Percentiles rank a stretch among this genome's conserved stretches.
phyloP scores from a whole-genome alignment of 495 filamentous ascomycete species.

The Bathelium albidoporum region DNA sequence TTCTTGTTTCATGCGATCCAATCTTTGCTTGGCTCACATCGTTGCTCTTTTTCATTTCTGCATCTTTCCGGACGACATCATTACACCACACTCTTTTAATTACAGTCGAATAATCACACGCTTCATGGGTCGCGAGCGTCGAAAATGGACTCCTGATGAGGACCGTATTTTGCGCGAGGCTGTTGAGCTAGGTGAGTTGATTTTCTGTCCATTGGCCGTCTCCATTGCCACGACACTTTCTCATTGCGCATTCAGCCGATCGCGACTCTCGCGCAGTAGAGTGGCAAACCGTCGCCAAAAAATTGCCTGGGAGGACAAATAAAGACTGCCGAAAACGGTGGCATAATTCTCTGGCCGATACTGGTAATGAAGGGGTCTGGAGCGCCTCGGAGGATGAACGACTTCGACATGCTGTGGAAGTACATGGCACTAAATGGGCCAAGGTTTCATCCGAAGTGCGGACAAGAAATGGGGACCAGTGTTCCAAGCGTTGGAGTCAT shows the following conservation, averaged over 20 bases:
- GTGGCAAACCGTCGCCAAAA: neutral
- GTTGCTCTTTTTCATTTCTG: neutral
- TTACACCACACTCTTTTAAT: neutral
- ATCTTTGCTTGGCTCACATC: neutral
- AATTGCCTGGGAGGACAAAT: slow-evolving; percentile 18
- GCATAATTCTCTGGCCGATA: slow-evolving; percentile 8
- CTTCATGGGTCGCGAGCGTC: neutral
- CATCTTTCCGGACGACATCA: neutral
- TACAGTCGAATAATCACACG: neutral
- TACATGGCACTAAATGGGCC: slow-evolving; percentile 21
- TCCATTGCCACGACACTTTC: neutral
- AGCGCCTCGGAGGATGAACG: slow-evolving; percentile 21
- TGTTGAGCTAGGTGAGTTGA: neutral
- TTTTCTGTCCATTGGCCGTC: too few species aligned
- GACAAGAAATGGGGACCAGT: slow-evolving; percentile 26
- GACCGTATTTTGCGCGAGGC: neutral
- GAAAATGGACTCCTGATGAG: neutral
- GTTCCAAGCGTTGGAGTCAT: slow-evolving; percentile 24
- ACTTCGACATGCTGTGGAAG: slow-evolving; percentile 18
- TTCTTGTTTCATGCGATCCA: neutral
- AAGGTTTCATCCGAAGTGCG: slow-evolving; percentile 21
- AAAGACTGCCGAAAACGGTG: slow-evolving; percentile 28
- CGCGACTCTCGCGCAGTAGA: neutral
- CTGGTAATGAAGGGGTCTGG: slow-evolving; percentile 22
- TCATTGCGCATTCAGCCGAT: neutral